Percentiles rank a stretch among this genome's conserved stretches.
phyloP scores from a whole-genome alignment of 2,329 filamentous ascomycete genomes.

The Fusarium coffeatum region DNA sequence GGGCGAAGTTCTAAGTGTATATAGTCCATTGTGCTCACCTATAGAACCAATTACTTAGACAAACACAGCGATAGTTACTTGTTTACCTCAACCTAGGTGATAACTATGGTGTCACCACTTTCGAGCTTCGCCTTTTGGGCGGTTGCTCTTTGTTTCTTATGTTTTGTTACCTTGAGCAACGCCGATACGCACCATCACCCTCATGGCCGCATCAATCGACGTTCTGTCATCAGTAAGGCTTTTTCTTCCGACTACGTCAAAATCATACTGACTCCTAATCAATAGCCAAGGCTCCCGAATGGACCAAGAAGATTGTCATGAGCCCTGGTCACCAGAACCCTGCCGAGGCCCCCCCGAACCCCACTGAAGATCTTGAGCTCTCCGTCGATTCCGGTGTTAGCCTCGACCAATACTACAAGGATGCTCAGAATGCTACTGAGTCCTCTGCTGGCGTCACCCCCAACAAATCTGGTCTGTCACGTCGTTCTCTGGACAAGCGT shows the following conservation, averaged over 20 bases:
- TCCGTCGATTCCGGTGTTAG: neutral
- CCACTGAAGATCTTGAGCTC: constrained; percentile 7
- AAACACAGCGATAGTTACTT: neutral
- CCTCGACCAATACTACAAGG: constrained; percentile 9
- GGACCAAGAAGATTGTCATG: constrained; percentile 3
- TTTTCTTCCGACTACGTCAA: neutral
- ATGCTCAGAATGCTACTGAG: constrained; percentile 5
- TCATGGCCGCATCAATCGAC: neutral
- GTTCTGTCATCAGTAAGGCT: constrained; percentile 8
- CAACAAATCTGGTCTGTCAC: neutral
- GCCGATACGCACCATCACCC: neutral
- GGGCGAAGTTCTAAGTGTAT: neutral
- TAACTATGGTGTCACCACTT: neutral
- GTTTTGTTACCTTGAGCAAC: neutral
- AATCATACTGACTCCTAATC: neutral
- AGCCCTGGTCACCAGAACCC: constrained; percentile 18
- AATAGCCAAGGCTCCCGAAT: constrained; percentile 9
- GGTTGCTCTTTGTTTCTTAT: constrained; percentile 1
- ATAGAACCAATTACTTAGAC: neutral
- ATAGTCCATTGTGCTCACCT: neutral
- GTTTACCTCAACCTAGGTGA: neutral
- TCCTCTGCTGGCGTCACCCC: neutral
- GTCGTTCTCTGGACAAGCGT: constrained; percentile 9
- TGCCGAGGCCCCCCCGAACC: neutral
- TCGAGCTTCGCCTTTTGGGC: constrained; percentile 3